A percentile compares a stretch with the other conserved stretches of the same genome.
Conservation (phyloP, 352 stramenopile species). For the Phytopythium kandeliae region DNA sequence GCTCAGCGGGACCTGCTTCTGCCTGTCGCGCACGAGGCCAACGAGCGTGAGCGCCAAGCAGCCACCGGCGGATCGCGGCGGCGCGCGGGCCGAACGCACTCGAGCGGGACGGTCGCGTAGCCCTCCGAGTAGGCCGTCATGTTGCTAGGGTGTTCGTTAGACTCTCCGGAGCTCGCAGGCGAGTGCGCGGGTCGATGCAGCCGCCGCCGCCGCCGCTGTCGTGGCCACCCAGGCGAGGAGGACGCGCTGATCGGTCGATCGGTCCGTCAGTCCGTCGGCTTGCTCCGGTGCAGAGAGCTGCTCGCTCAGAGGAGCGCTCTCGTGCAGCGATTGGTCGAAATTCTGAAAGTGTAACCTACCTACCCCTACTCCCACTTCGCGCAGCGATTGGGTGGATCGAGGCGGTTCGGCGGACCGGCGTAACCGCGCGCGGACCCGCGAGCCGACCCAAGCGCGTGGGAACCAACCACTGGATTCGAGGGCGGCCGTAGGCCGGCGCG, state of each 20-base stretch:
- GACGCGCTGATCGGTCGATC: no score
- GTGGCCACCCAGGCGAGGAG: not conserved
- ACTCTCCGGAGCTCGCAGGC: not conserved
- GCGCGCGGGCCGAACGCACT: no score
- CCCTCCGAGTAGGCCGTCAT: constrained; percentile 23
- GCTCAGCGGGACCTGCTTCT: constrained; percentile 66
- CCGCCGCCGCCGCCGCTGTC: not conserved
- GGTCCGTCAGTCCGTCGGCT: no score
- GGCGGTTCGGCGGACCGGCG: not conserved
- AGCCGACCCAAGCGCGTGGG: constrained; percentile 22
- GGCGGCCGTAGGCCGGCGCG: constrained; percentile 19
- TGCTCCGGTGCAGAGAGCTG: no score
- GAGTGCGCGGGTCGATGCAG: not conserved
- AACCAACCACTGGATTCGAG: constrained; percentile 43
- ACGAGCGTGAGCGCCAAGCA: no score
- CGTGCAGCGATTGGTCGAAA: constrained; percentile 4
- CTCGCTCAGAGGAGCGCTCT: no score
- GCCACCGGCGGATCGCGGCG: no score
- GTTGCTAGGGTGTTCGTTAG: not conserved
- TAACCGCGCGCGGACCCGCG: not conserved
- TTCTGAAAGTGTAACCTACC: not conserved
- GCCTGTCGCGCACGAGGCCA: no score
- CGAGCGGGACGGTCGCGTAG: constrained; percentile 23
- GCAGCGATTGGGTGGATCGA: constrained; percentile 14
- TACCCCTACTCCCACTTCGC: not conserved